Percentiles rank a stretch among this genome's conserved stretches.
Evolutionary conservation across 1,284 basidiomycete genomes (phyloP).

Genomic region (Rhodotorula sp.): DNA sequence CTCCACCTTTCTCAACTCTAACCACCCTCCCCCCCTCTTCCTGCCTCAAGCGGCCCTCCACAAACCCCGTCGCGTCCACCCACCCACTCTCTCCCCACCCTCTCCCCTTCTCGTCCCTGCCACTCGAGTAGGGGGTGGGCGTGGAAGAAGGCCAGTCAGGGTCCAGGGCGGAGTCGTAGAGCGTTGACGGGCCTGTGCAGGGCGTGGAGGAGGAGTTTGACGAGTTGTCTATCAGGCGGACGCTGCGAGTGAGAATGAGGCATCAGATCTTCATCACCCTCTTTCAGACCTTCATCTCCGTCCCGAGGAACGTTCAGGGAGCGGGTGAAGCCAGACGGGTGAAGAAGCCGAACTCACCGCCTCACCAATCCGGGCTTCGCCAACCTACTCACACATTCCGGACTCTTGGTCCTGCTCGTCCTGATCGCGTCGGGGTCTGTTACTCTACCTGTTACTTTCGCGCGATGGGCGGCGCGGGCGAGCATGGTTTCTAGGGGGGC

Average conservation of each 20-base stretch:
- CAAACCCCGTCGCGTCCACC: constrained; percentile 37
- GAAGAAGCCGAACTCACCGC: constrained; percentile 10
- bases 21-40: constrained; percentile 24
- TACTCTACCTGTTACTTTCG: constrained; percentile 39
- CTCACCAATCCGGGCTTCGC: constrained; percentile 32
- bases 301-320: not conserved
- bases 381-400: constrained; percentile 37
- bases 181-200: constrained; percentile 9
- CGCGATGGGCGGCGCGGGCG: constrained; percentile 36
- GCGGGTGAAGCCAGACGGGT: not conserved
- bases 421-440: constrained; percentile 37
- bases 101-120: not conserved
- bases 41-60: constrained; percentile 31
- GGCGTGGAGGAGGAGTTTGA: constrained; percentile 24
- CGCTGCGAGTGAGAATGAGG: constrained; percentile 12
- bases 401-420: constrained; percentile 33
- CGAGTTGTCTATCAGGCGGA: constrained; percentile 42
- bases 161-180: constrained; percentile 42
- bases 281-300: not conserved
- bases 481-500: constrained; percentile 41
- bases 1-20: not conserved
- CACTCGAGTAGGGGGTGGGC: not conserved
- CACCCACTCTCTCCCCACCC: constrained; percentile 6
- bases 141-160: constrained; percentile 28
- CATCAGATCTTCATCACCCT: not conserved